phyloP scores from a whole-genome alignment of 2,329 filamentous ascomycete genomes.

The Penicillium sp. region DNA sequence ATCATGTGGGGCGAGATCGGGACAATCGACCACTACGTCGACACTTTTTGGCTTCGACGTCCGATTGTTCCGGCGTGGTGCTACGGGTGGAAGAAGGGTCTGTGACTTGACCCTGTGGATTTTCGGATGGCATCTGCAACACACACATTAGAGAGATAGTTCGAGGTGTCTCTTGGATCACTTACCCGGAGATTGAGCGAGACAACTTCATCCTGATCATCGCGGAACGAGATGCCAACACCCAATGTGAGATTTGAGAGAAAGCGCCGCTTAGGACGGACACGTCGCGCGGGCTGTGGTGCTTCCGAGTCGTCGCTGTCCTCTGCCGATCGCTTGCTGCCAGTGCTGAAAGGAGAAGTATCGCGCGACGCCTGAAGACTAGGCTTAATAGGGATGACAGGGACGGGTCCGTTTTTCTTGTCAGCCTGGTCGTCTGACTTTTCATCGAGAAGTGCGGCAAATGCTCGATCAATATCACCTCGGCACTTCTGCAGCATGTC shows the following conservation, averaged over 20 bases:
- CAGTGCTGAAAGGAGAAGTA: conserved; percentile 44
- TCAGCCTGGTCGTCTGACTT: conserved; percentile 32
- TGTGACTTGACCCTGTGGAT: conserved; percentile 17
- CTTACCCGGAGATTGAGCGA: conserved; percentile 39
- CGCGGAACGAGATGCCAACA: conserved; percentile 41
- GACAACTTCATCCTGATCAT: conserved; percentile 41
- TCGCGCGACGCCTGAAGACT: conserved; percentile 42
- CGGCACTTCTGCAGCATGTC: conserved; percentile 55
- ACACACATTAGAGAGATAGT: neutral
- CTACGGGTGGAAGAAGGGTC: conserved; percentile 2
- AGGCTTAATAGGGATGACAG: conserved; percentile 32
- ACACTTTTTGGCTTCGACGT: conserved; percentile 5
- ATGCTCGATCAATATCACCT: conserved; percentile 57
- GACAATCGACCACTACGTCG: conserved; percentile 25
- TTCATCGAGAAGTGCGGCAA: conserved; percentile 54
- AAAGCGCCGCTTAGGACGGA: conserved; percentile 33
- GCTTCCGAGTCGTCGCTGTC: conserved; percentile 43
- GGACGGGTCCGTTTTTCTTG: conserved; percentile 24
- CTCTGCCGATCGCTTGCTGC: conserved; percentile 45
- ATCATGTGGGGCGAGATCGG: conserved; percentile 13
- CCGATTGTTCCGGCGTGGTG: conserved; percentile 10
- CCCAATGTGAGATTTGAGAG: conserved; percentile 38
- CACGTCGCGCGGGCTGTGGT: conserved; percentile 31
- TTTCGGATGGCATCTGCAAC: conserved; percentile 19
- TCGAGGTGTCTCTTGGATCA: neutral